Base-by-base conservation (phyloP, 306 rosid genomes). In the Sechiopsis laciniata region DNA sequence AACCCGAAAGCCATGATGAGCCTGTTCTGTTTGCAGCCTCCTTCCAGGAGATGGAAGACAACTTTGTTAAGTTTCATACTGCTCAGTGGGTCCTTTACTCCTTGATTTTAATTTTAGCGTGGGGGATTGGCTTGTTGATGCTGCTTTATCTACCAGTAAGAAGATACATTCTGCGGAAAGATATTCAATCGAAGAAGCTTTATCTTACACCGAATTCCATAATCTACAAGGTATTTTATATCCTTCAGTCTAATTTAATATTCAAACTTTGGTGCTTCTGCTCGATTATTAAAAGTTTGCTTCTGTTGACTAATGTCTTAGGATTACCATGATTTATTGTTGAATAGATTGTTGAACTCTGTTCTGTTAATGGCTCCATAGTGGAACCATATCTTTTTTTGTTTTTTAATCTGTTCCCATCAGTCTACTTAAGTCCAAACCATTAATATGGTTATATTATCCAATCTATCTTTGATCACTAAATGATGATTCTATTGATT, bases 101-200 rank as follows among this genome's bases (percentile, higher is more conserved):
- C 1, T 45, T 81, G 29, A 81, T 90, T 75, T 71, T 94, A 67
- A 58, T 94, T 21, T 70, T 94, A 69, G 98, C 95, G 6, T 94
- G 92, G 96, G 98, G 98, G 48, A 75, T 94, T 73, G 98, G 97
- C 0, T 19, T 94, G 13, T 80, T 94, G 37, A 89, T 94, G 98
- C 59, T 93, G 82, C 78, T 93, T 90, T 90, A 93, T 84, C 59
- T 90, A 8, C 97, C 97, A 0, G 74, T 93, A 15, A 81, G 96
- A 64, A 84, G 96, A 76, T 85, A 81, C 72, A 76, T 90, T 72
- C 85, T 90, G 14, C 80, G 89, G 54, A 89, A 81, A 61, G 98
- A 94, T 37, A 81, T 94, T 26, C 86, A 84, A 10, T 90, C 97
- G 0, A 80, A 89, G 76, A 90, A 71, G 66, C 97, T 94, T 67